Evolutionary conservation across 176 grass and related monocot species (phyloP).

Genomic region (Cenchrus purpureus): DNA sequence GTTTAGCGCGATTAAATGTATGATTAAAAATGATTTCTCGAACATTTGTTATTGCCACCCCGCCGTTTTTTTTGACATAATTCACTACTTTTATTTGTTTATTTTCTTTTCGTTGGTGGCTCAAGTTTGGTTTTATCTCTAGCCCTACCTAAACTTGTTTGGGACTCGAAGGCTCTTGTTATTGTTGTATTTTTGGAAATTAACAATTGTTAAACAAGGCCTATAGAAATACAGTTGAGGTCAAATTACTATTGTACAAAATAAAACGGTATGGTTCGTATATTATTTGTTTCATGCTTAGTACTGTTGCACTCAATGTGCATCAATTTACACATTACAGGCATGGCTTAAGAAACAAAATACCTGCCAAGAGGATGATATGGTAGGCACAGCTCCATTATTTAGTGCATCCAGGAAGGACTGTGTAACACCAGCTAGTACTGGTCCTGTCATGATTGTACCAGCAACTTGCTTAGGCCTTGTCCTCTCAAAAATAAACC

Average conservation of each 20-base stretch:
- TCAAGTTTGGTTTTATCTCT: neutral
- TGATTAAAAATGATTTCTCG: no score
- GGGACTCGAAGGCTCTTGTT: neutral
- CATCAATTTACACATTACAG: neutral
- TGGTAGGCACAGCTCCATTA: slow-evolving; percentile 78
- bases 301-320: neutral
- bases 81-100: neutral
- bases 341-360: slow-evolving; percentile 27
- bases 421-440: slow-evolving; percentile 68
- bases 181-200: neutral
- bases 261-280: neutral
- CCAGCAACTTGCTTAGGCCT: slow-evolving; percentile 76
- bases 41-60: no score
- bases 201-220: neutral
- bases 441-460: slow-evolving; percentile 71
- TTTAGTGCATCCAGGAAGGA: slow-evolving; percentile 82
- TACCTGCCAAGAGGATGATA: slow-evolving; percentile 90
- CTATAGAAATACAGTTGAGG: neutral
- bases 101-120: neutral
- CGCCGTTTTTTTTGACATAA: neutral
- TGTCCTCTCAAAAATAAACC: slow-evolving; percentile 71
- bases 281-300: neutral
- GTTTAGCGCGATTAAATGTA: no score
- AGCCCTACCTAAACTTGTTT: neutral
- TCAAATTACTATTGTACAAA: neutral